A percentile compares a stretch with the other conserved stretches of the same genome.
Evolutionary conservation across 2,329 filamentous ascomycete genomes (phyloP).

Genomic region (Colletotrichum acutatum): DNA sequence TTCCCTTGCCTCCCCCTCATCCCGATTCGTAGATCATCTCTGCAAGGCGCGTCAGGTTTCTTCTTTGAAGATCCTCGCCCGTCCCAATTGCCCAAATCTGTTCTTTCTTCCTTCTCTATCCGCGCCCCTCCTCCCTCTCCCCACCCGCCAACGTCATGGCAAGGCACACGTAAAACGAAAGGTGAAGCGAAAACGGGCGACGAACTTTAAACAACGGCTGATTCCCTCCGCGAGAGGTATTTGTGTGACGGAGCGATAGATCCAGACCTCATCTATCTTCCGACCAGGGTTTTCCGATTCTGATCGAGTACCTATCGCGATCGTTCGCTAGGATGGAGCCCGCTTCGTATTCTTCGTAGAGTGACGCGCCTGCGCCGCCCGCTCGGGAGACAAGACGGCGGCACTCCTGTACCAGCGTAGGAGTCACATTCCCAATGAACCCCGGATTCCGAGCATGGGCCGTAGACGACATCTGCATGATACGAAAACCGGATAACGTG

Average conservation of each 20-base stretch:
- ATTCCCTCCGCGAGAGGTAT: not conserved
- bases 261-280: not conserved
- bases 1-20: not conserved
- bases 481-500: not conserved
- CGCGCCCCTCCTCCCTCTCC: not conserved
- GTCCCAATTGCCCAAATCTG: not conserved
- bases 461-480: not conserved
- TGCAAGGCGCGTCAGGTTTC: not conserved
- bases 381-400: no score
- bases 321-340: not conserved
- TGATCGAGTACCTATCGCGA: not conserved
- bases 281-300: not conserved
- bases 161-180: not conserved
- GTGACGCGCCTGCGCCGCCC: not conserved
- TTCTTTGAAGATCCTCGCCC: not conserved
- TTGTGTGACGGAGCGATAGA: not conserved
- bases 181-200: not conserved
- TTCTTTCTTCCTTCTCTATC: not conserved
- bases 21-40: not conserved
- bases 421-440: not conserved
- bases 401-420: no score
- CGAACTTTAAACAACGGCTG: not conserved
- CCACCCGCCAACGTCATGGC: not conserved
- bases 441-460: not conserved
- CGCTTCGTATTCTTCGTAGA: not conserved